phyloP scores from a whole-genome alignment of 2,329 filamentous ascomycete species.

The Colletotrichum sp. region DNA sequence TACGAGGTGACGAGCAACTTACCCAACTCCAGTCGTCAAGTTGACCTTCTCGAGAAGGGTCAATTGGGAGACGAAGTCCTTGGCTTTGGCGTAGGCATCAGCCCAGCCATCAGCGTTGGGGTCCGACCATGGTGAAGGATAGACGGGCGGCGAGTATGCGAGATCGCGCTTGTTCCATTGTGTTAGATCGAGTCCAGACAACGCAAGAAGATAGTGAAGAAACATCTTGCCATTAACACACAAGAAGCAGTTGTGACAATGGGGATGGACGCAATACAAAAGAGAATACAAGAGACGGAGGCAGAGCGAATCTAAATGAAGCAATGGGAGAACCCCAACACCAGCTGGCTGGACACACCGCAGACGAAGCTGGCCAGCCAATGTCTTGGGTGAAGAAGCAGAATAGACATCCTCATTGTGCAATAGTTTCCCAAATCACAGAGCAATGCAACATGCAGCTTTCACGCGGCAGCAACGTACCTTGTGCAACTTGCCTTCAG shows the following conservation, averaged over 20 bases:
- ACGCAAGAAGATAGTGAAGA: neutral
- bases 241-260: neutral
- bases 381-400: neutral
- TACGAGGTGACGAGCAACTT: conserved; percentile 34
- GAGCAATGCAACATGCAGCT: neutral
- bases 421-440: neutral
- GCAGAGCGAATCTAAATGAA: neutral
- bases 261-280: neutral
- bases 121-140: conserved; percentile 88
- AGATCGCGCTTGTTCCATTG: conserved; percentile 24
- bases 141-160: conserved; percentile 63
- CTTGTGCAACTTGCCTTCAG: conserved; percentile 6
- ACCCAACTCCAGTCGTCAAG: conserved; percentile 89
- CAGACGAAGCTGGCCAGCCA: neutral
- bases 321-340: neutral
- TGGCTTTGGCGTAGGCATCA: conserved; percentile 76
- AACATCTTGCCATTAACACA: neutral
- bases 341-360: neutral
- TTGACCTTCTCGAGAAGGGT: conserved; percentile 93
- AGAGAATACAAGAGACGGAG: neutral
- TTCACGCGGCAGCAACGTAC: neutral
- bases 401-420: neutral
- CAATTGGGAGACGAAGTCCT: conserved; percentile 80
- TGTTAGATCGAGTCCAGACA: neutral
- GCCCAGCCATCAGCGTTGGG: conserved; percentile 75